Conservation (phyloP, 192 early-diverging fungal species). For the Coemansia sp. region DNA sequence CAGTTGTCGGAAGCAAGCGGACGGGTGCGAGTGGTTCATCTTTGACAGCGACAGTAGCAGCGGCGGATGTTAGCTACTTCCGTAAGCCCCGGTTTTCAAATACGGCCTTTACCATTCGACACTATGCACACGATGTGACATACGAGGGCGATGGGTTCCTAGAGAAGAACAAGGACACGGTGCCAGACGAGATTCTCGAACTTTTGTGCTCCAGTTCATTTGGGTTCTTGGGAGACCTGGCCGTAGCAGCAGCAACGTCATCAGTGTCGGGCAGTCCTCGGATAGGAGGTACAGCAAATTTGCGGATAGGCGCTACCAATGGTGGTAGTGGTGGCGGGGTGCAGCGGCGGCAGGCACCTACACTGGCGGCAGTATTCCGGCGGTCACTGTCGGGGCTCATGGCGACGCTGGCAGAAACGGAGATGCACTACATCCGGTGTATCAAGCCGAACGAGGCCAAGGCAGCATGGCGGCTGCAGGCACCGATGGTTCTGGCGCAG, state of each 20-base stretch:
- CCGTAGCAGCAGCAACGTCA: background rate
- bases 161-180: slow-evolving; percentile 98
- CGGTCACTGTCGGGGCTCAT: slow-evolving; percentile 85
- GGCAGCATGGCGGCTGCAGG: slow-evolving; percentile 84
- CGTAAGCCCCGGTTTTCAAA: slow-evolving; percentile 93
- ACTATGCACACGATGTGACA: slow-evolving; percentile 92
- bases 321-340: slow-evolving; percentile 2
- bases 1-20: background rate
- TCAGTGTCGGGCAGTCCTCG: slow-evolving; percentile 6
- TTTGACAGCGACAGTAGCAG: background rate
- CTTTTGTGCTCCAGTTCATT: slow-evolving; percentile 44
- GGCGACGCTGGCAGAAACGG: slow-evolving; percentile 88
- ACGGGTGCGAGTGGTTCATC: background rate
- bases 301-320: background rate
- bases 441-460: slow-evolving; percentile 98
- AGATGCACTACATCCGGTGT: slow-evolving; percentile 96
- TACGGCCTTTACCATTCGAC: slow-evolving; percentile 83
- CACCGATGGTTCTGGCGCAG: slow-evolving; percentile 91
- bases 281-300: slow-evolving; percentile 8
- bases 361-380: slow-evolving; percentile 50
- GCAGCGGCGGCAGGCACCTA: slow-evolving; percentile 44
- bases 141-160: slow-evolving; percentile 95
- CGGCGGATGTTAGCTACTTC: slow-evolving; percentile 55
- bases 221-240: slow-evolving; percentile 33
- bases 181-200: slow-evolving; percentile 76